Evolutionary conservation across 257 asterid genomes (phyloP), one percentile per base, ranked within the genome.

Genomic region (Nicotiana knightiana): DNA sequence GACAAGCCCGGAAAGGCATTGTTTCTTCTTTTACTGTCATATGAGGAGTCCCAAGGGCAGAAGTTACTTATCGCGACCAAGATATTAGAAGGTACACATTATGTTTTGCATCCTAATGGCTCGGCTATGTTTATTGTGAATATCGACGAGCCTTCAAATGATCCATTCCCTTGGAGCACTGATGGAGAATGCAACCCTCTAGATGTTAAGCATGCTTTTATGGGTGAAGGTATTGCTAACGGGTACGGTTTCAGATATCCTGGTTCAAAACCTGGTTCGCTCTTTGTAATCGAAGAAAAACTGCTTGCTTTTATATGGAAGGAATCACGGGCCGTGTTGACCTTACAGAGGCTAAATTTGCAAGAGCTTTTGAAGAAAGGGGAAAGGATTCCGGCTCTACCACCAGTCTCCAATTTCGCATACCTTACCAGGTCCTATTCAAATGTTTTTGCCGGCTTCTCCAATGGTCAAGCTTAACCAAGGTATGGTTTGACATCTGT

Each of bases 201-300:
- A 82, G 89, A 91, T 81, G 91, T 91, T 18, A 89, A 85, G 81
- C 87, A 81, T 84, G 90, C 93, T 83, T 94, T 88, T 84, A 30
- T 18, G 73, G 97, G 98, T 77, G 97, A 93, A 84, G 98, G 98
- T 65, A 94, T 94, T 83, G 94, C 98, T 46, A 91, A 89, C 48
- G 98, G 98, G 10, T 94, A 94, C 81, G 98, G 98, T 61, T 94
- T 93, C 87, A 89, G 97, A 81, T 94, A 93, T 85, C 98, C 98
- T 12, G 98, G 98, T 80, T 88, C 96, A 9, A 94, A 94, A 82
- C 97, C 98, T 12, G 98, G 98, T 76, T 91, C 98, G 1, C 96
- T 94, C 65, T 94, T 86, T 91, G 93, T 90, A 33, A 89, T 89
- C 61, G 80, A 88, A n/a, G 92, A 94, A 37, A 91, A 91, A 75